Base-by-base conservation (phyloP, 2,329 filamentous ascomycete genomes). In the Sclerotinia borealis region DNA sequence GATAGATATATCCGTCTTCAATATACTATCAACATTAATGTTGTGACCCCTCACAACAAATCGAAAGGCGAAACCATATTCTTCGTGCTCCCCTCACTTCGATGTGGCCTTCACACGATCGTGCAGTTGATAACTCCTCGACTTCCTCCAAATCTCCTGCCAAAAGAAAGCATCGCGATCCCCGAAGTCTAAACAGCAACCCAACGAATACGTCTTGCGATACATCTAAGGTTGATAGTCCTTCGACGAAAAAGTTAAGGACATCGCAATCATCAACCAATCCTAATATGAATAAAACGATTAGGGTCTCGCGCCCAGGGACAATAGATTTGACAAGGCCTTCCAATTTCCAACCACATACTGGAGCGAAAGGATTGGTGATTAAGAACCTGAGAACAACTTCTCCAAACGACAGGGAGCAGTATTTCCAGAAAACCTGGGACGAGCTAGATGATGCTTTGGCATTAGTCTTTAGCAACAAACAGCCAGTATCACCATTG, bases 331-430 rank as follows among this genome's bases (percentile, higher is more conserved):
- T 73, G 56, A 71, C 70, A 17, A 62, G 67, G 5, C 64, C 63
- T 2, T 70, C 71, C 39, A 71, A 70, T 49, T 91, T 93, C 73
- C 90, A 89, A 69, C 87, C 91, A 15, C 86, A 91, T 71, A 81
- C 83, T 13, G 92, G 92, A 37, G 87, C 91, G 25, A 93, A 89
- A 80, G 93, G 89, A 76, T 83, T 99, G 51, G 85, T 93, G n/a
- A 91, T 99, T 71, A 96, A 96, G 83, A 98, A 97, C 74, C 83
- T 97, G 67, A 86, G 89, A 64, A 82, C 84, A 1, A 81, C 81
- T 78, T 83, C 64, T 74, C 76, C 45, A 72, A 77, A 59, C 80
- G 85, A 92, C 70, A 84, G 90, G 25, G 86, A 90, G 66, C 82
- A 85, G 67, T 98, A 96, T 78, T 91, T 96, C 70, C 81, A 87